phyloP scores from a whole-genome alignment of 1,284 basidiomycete species.

The Coniophora puteana region DNA sequence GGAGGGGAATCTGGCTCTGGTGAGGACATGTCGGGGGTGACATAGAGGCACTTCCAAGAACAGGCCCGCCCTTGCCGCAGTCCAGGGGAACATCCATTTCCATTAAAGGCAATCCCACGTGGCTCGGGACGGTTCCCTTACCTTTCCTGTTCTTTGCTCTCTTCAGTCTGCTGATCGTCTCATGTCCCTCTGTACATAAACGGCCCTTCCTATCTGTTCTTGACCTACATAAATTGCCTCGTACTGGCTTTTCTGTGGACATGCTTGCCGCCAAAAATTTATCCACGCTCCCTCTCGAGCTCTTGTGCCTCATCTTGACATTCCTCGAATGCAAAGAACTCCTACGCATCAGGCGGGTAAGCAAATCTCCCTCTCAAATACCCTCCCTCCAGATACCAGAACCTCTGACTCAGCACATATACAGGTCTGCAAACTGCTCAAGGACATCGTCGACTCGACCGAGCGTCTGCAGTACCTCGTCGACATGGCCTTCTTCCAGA shows the following conservation, averaged over 20 bases:
- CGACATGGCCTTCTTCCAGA: conserved; percentile 40
- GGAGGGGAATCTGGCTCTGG: no score
- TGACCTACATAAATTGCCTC: no score
- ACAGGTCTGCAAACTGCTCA: conserved; percentile 37
- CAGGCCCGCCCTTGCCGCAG: no score
- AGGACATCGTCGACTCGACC: conserved; percentile 34
- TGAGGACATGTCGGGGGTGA: no score
- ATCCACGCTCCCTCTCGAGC: conserved; percentile 36
- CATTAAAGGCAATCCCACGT: not conserved
- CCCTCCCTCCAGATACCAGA: conserved; percentile 10
- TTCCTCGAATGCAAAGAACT: conserved; percentile 36
- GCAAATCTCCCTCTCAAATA: conserved; percentile 1
- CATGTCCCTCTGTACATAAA: no score
- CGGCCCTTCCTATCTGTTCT: no score
- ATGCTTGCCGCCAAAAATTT: conserved; percentile 11
- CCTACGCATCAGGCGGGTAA: conserved; percentile 18
- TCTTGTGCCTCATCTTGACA: conserved; percentile 36
- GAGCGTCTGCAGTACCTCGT: conserved; percentile 43
- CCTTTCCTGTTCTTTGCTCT: no score
- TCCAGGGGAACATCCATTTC: not conserved
- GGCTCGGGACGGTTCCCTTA: not conserved
- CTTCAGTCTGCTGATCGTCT: no score
- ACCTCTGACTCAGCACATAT: no score
- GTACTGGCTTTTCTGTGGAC: no score
- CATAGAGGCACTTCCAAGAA: no score